Percentiles rank a stretch among this genome's conserved stretches.
Conservation (phyloP, 331 rosid genomes). For the Stylosanthes scabra region DNA sequence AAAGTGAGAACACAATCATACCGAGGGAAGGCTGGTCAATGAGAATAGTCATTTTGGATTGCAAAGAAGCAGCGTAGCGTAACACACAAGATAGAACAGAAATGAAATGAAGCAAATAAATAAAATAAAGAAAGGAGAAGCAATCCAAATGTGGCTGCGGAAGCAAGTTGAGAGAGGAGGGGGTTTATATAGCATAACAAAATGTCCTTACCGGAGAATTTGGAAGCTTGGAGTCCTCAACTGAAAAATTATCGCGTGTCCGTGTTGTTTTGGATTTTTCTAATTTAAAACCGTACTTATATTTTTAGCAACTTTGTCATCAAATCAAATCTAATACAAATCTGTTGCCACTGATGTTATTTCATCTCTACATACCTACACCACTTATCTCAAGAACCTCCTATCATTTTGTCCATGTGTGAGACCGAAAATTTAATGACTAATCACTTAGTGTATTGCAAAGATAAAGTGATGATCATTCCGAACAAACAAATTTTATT, state of each 20-base stretch:
- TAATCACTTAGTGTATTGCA: too few species aligned
- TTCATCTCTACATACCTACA: not conserved
- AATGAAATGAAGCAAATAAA: not conserved
- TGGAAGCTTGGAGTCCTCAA: constrained; percentile 56
- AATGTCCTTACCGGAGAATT: constrained; percentile 53
- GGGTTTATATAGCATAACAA: constrained; percentile 44
- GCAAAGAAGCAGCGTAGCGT: not conserved
- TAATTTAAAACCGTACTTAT: not conserved
- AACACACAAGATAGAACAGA: not conserved
- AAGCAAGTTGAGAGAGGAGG: not conserved
- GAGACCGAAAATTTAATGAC: too few species aligned
- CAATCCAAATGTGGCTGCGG: constrained; percentile 20
- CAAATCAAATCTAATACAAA: not conserved
- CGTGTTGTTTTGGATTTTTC: not conserved
- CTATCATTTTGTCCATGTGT: too few species aligned
- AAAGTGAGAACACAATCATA: constrained; percentile 2
- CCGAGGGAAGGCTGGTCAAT: constrained; percentile 60
- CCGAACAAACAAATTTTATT: too few species aligned
- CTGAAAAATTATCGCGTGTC: constrained; percentile 38
- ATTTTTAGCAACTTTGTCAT: not conserved
- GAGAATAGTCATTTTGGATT: constrained; percentile 63
- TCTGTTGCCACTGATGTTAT: not conserved
- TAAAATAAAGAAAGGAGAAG: not conserved
- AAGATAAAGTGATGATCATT: too few species aligned
- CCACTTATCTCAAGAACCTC: too few species aligned